A percentile compares a stretch with the other conserved stretches of the same genome.
Evolutionary conservation across 1,284 basidiomycete genomes (phyloP).

Genomic region (Omphalotus olearius): DNA sequence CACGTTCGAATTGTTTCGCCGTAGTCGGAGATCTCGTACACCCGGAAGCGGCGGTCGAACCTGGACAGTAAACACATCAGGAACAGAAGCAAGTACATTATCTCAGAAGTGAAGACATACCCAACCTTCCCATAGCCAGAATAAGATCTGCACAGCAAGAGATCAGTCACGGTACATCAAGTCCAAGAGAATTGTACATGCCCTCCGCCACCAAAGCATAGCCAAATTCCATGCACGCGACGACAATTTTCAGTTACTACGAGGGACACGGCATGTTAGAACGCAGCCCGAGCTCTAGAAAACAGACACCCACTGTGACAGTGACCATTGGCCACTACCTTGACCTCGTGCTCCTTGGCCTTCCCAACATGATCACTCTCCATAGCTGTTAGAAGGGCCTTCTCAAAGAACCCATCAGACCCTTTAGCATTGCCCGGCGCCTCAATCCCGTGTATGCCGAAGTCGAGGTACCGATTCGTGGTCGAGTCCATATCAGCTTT

Average conservation of each 20-base stretch:
- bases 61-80: slow-evolving; percentile 27
- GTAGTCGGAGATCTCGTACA: slow-evolving; percentile 82
- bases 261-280: slow-evolving; percentile 2
- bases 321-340: slow-evolving; percentile 84
- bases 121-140: slow-evolving; percentile 81
- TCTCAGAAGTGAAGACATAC: slow-evolving; percentile 28
- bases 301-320: slow-evolving; percentile 58
- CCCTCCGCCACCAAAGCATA: slow-evolving; percentile 93
- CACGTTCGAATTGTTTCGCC: slow-evolving; percentile 89
- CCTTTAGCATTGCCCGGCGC: slow-evolving; percentile 60
- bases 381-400: slow-evolving; percentile 65
- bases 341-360: slow-evolving; percentile 62
- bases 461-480: slow-evolving; percentile 57
- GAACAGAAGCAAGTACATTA: not conserved
- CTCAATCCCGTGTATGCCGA: slow-evolving; percentile 64
- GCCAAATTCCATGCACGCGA: slow-evolving; percentile 82
- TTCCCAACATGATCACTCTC: slow-evolving; percentile 58
- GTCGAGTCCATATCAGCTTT: slow-evolving; percentile 54
- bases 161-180: slow-evolving; percentile 1
- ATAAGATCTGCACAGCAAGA: slow-evolving; percentile 54
- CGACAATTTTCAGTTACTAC: slow-evolving; percentile 85
- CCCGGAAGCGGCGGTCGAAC: slow-evolving; percentile 86
- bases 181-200: slow-evolving; percentile 29
- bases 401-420: slow-evolving; percentile 78
- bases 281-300: not conserved